Conservation (phyloP, 2,329 filamentous ascomycete genomes). For the Periglandula ipomoeae region DNA sequence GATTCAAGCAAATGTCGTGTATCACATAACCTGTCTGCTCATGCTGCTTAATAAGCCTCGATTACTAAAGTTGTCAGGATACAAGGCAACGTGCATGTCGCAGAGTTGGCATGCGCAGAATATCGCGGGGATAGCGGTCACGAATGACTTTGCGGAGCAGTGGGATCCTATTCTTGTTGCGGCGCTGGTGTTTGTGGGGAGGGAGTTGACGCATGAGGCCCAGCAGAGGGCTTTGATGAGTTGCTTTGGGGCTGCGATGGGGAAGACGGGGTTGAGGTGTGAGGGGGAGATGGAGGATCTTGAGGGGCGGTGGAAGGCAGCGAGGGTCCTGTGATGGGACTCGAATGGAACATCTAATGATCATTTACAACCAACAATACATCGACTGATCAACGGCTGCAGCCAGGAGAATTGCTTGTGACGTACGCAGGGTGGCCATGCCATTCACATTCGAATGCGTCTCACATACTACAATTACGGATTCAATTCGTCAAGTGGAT, state of each 20-base stretch:
- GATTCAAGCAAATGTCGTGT: conserved; percentile 12
- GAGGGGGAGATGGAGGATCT: conserved; percentile 9
- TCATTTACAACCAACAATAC: no score
- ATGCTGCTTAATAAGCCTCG: conserved; percentile 14
- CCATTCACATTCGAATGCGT: no score
- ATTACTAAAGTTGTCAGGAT: conserved; percentile 10
- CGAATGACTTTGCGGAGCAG: conserved; percentile 22
- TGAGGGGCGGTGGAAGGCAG: conserved; percentile 5
- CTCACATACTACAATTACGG: no score
- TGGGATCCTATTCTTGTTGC: conserved; percentile 23
- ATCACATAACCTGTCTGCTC: conserved; percentile 14
- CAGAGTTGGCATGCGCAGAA: conserved; percentile 21
- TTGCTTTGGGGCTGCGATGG: conserved; percentile 7
- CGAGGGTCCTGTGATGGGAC: no score
- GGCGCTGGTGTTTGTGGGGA: conserved; percentile 17
- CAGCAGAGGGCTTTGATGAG: conserved; percentile 15
- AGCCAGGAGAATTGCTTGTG: no score
- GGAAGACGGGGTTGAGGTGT: conserved; percentile 11
- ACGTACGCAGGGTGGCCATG: no score
- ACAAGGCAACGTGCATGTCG: conserved; percentile 7
- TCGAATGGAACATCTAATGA: no score
- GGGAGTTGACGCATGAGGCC: conserved; percentile 16
- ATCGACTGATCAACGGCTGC: no score
- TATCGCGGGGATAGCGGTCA: conserved; percentile 18
- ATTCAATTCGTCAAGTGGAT: no score